phyloP scores from a whole-genome alignment of 768 basidiomycete genomes.

The Tricholomella constricta region DNA sequence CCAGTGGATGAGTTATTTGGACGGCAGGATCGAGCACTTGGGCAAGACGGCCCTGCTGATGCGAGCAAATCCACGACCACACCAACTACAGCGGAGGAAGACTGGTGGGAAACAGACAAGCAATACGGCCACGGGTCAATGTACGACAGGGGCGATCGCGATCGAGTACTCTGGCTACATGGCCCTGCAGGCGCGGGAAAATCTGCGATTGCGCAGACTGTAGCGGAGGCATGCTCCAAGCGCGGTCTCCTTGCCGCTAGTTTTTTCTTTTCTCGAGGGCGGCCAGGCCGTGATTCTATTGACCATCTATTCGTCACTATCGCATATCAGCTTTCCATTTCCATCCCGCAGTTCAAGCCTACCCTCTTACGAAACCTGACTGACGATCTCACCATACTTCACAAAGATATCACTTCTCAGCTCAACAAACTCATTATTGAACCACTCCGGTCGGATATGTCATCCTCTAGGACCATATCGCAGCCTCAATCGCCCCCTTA shows the following conservation, averaged over 20 bases:
- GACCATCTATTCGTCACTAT: not conserved
- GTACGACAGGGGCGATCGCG: not conserved
- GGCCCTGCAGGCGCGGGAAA: slow-evolving; percentile 12
- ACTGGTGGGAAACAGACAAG: no score
- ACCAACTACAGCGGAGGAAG: no score
- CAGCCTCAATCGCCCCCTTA: not conserved
- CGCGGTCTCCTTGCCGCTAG: not conserved
- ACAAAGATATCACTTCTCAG: not conserved
- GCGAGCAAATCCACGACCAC: no score
- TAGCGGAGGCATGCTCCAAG: not conserved
- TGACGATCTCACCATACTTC: not conserved
- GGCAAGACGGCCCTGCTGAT: no score
- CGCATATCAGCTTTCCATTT: not conserved
- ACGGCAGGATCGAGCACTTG: no score
- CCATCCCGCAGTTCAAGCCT: not conserved
- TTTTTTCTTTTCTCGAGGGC: slow-evolving; percentile 7
- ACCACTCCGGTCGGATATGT: not conserved
- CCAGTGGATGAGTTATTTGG: no score
- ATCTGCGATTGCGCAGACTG: slow-evolving; percentile 11
- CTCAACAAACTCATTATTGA: not conserved
- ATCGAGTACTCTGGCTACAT: slow-evolving; percentile 4
- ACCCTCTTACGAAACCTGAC: not conserved
- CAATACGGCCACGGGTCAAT: no score
- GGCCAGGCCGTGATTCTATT: not conserved
- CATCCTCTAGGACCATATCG: not conserved